Evolutionary conservation across 768 basidiomycete genomes (phyloP).

Genomic region (Agrocybe pediades): DNA sequence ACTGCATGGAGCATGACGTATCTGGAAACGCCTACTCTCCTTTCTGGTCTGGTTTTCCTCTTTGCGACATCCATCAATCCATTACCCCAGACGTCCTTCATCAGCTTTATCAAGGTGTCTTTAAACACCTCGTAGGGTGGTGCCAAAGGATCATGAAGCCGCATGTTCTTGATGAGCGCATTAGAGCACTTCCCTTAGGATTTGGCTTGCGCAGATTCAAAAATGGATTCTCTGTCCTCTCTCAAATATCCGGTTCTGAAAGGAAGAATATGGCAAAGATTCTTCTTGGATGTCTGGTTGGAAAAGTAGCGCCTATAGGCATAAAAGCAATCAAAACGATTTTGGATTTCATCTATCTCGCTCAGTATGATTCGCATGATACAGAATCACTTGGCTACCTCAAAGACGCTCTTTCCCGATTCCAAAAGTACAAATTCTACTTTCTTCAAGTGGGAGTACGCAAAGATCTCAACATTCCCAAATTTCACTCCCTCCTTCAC

Average conservation of each 20-base stretch:
- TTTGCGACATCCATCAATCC: conserved; percentile 12
- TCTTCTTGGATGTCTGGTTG: conserved; percentile 30
- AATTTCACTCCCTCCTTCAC: conserved; percentile 15
- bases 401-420: conserved; percentile 10
- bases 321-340: conserved; percentile 20
- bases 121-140: conserved; percentile 20
- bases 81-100: conserved; percentile 22
- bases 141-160: conserved; percentile 5
- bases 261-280: conserved; percentile 36
- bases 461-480: conserved; percentile 36
- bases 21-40: conserved; percentile 15
- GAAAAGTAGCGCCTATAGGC: conserved; percentile 10
- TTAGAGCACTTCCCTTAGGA: conserved; percentile 33
- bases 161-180: conserved; percentile 15
- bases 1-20: conserved; percentile 19
- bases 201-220: conserved; percentile 35
- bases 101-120: conserved; percentile 22
- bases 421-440: conserved; percentile 15
- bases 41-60: conserved; percentile 20
- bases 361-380: conserved; percentile 24
- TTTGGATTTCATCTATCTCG: conserved; percentile 32
- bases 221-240: conserved; percentile 39
- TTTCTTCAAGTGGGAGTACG: conserved; percentile 6
- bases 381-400: conserved; percentile 20
- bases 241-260: conserved; percentile 42